Conservation (phyloP, 1,284 basidiomycete species). For the Amylostereum areolatum region DNA sequence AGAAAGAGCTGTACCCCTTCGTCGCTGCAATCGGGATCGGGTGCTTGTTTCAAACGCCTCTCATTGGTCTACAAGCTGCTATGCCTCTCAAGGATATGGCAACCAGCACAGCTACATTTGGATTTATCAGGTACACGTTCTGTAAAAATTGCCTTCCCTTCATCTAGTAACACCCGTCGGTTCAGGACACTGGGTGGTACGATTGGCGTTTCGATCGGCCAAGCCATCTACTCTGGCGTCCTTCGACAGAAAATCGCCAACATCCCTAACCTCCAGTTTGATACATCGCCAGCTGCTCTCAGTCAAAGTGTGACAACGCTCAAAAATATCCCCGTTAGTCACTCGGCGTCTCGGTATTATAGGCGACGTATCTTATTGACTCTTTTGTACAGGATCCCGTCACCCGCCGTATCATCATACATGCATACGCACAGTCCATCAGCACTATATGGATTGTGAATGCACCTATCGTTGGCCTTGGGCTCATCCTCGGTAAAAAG, state of each 20-base stretch:
- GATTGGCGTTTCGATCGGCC: slow-evolving; percentile 67
- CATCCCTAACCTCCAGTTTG: slow-evolving; percentile 42
- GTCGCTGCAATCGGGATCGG: slow-evolving; percentile 58
- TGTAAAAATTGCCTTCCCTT: neutral
- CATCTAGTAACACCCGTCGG: neutral
- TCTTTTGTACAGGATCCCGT: slow-evolving; percentile 30
- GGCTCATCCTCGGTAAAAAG: slow-evolving; percentile 47
- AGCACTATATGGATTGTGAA: slow-evolving; percentile 68
- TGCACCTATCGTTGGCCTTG: slow-evolving; percentile 53
- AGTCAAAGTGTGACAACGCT: slow-evolving; percentile 50
- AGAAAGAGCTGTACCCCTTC: slow-evolving; percentile 55
- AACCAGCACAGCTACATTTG: slow-evolving; percentile 64
- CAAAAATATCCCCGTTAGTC: slow-evolving; percentile 47
- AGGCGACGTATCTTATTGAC: slow-evolving; percentile 1
- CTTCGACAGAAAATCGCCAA: slow-evolving; percentile 41
- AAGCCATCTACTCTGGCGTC: slow-evolving; percentile 59
- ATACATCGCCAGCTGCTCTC: slow-evolving; percentile 49
- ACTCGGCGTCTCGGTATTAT: slow-evolving; percentile 1
- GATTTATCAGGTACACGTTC: slow-evolving; percentile 56
- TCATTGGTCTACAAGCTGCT: slow-evolving; percentile 71
- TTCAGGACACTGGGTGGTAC: slow-evolving; percentile 70
- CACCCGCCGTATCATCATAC: slow-evolving; percentile 45
- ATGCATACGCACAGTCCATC: slow-evolving; percentile 68
- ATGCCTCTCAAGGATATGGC: slow-evolving; percentile 83
- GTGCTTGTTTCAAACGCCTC: slow-evolving; percentile 61